Percentiles rank a stretch among this genome's conserved stretches.
These are phyloP conservation scores for Pachysandra terminalis DNA, from an alignment of 164 flowering plant species.

Conservation along the genomic window DNA sequence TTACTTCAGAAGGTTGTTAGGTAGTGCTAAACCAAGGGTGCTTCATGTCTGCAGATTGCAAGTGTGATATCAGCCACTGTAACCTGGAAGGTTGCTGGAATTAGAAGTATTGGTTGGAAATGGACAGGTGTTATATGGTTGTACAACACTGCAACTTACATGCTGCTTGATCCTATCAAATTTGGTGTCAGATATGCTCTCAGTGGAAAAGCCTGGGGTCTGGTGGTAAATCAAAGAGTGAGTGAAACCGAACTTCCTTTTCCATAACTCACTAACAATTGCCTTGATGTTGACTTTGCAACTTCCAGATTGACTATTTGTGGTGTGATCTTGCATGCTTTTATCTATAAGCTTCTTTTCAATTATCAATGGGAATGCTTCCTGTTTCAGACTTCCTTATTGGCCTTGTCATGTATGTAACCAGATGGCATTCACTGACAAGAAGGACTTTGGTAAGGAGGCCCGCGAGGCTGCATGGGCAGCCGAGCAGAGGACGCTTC, in stretches of 20 bases:
- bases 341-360: no score
- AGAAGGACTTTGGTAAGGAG: slow-evolving; percentile 71
- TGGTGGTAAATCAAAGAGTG: slow-evolving; percentile 47
- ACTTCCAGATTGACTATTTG: not conserved
- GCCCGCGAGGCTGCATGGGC: slow-evolving; percentile 80
- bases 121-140: slow-evolving; percentile 72
- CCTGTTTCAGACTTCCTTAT: not conserved
- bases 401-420: not conserved
- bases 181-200: slow-evolving; percentile 52
- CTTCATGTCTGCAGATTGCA: slow-evolving; percentile 41
- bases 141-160: slow-evolving; percentile 41
- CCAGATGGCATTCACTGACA: slow-evolving; percentile 65
- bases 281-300: not conserved
- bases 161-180: slow-evolving; percentile 58
- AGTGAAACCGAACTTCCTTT: slow-evolving; percentile 11
- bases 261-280: not conserved
- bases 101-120: slow-evolving; percentile 46
- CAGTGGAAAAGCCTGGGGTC: slow-evolving; percentile 59
- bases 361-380: not conserved
- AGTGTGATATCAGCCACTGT: slow-evolving; percentile 44
- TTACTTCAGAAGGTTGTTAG: not conserved
- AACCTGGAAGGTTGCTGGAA: slow-evolving; percentile 37
- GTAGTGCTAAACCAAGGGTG: not conserved
- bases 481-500: slow-evolving; percentile 54
- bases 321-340: not conserved